These are phyloP conservation scores for Ceratobasidium sp. DNA, from an alignment of 1,284 basidiomycete genomes.

Conservation along the genomic window DNA sequence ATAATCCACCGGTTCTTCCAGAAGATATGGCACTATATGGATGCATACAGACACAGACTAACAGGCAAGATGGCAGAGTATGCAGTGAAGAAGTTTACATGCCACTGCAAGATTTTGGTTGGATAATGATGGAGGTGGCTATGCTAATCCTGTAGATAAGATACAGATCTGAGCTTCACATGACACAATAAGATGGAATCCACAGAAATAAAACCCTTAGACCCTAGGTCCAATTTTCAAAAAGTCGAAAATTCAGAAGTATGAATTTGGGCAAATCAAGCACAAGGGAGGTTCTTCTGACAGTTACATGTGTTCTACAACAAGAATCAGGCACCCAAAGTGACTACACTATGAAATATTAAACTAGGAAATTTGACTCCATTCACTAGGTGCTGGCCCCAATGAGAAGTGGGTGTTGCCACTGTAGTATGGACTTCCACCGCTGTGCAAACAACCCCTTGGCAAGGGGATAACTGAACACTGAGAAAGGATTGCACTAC, in stretches of 20 bases:
- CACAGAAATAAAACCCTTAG: not conserved
- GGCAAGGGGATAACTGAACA: too few species aligned
- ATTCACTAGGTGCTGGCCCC: too few species aligned
- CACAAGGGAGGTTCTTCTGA: not conserved
- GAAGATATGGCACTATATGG: constrained; percentile 20
- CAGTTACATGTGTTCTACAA: too few species aligned
- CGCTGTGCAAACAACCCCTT: too few species aligned
- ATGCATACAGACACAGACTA: not conserved
- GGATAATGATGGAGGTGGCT: not conserved
- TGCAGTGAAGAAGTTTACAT: constrained; percentile 15
- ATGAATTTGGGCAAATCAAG: not conserved
- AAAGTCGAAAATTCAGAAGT: not conserved
- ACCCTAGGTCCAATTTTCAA: not conserved
- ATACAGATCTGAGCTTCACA: not conserved
- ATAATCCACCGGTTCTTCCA: not conserved
- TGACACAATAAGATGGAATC: not conserved
- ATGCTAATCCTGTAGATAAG: too few species aligned
- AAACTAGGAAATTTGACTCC: too few species aligned
- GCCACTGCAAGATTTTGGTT: not conserved
- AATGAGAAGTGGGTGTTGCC: too few species aligned
- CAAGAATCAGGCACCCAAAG: too few species aligned
- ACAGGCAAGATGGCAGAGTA: not conserved
- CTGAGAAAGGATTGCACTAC: too few species aligned
- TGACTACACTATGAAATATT: too few species aligned
- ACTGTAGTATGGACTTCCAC: too few species aligned